Conservation (phyloP, 768 basidiomycete genomes). For the Rhodotorula diobovata region DNA sequence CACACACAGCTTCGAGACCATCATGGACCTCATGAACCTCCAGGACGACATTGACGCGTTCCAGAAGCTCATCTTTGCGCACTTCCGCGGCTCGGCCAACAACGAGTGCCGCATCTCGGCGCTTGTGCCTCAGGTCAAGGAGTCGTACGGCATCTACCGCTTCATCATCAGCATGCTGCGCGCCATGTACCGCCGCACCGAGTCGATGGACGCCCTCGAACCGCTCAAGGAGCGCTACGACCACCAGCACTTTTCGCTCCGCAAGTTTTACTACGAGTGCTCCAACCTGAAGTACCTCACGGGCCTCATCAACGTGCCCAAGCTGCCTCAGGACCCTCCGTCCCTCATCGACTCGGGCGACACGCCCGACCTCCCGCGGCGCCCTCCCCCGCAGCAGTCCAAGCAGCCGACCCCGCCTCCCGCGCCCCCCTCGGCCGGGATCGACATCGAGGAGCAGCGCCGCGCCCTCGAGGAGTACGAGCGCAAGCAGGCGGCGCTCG, state of each 20-base stretch:
- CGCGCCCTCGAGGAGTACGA: slow-evolving; percentile 95
- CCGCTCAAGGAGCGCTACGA: slow-evolving; percentile 81
- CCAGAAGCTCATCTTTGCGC: slow-evolving; percentile 93
- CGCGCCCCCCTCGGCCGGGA: slow-evolving; percentile 60
- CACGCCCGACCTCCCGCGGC: slow-evolving; percentile 78
- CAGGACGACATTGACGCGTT: slow-evolving; percentile 99
- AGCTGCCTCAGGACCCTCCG: slow-evolving; percentile 94
- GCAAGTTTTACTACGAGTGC: slow-evolving; percentile 99
- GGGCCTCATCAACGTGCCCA: slow-evolving; percentile 95
- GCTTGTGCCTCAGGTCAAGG: slow-evolving; percentile 93
- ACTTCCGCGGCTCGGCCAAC: slow-evolving; percentile 82
- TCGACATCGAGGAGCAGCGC: slow-evolving; percentile 80
- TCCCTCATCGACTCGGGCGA: slow-evolving; percentile 77
- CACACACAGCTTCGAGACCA: slow-evolving; percentile 80
- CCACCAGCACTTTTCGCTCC: slow-evolving; percentile 83
- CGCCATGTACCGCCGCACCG: slow-evolving; percentile 91
- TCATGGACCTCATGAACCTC: slow-evolving; percentile 91
- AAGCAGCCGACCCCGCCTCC: slow-evolving; percentile 62
- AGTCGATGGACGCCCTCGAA: slow-evolving; percentile 79
- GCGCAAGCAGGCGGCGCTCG: slow-evolving; percentile 84
- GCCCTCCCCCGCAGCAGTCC: slow-evolving; percentile 56
- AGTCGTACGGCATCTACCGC: slow-evolving; percentile 97
- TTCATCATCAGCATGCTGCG: slow-evolving; percentile 99
- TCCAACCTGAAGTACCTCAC: slow-evolving; percentile 97
- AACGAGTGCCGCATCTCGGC: slow-evolving; percentile 97